A percentile compares a stretch with the other conserved stretches of the same genome.
phyloP scores from a whole-genome alignment of 169 alveolate genomes.

The Plasmodium adleri region DNA sequence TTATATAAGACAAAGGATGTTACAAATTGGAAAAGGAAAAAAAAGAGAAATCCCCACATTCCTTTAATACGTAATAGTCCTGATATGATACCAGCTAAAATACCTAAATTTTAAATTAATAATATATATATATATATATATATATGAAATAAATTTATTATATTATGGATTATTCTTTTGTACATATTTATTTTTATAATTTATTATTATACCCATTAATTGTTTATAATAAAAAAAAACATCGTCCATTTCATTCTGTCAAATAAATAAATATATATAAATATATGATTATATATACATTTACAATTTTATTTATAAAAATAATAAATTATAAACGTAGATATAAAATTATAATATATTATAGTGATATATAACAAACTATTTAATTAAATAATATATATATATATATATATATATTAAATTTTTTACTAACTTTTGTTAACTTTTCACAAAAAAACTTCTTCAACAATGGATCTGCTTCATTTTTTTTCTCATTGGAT shows the following conservation, averaged over 20 bases:
- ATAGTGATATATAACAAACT: background rate
- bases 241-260: slow-evolving; percentile 72
- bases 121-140: slow-evolving; percentile 7
- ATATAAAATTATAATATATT: slow-evolving; percentile 2
- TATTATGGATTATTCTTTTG: background rate
- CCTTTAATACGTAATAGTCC: slow-evolving; percentile 58
- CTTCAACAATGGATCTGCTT: slow-evolving; percentile 45
- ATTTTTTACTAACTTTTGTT: slow-evolving; percentile 50
- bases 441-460: slow-evolving; percentile 52
- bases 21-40: slow-evolving; percentile 60
- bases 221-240: slow-evolving; percentile 73
- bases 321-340: background rate
- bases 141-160: background rate
- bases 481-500: slow-evolving; percentile 7
- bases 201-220: slow-evolving; percentile 34
- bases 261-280: slow-evolving; percentile 18
- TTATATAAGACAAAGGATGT: slow-evolving; percentile 45
- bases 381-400: background rate
- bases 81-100: slow-evolving; percentile 62
- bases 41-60: slow-evolving; percentile 60
- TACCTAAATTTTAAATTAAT: slow-evolving; percentile 38
- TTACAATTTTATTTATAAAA: slow-evolving; percentile 10
- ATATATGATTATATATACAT: slow-evolving; percentile 9
- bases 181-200: background rate
- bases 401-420: background rate